A percentile compares a stretch with the other conserved stretches of the same genome.
These are phyloP conservation scores for apple (Malus domestica) DNA, from an alignment of 306 rosid genomes.

Conservation along the genomic window DNA sequence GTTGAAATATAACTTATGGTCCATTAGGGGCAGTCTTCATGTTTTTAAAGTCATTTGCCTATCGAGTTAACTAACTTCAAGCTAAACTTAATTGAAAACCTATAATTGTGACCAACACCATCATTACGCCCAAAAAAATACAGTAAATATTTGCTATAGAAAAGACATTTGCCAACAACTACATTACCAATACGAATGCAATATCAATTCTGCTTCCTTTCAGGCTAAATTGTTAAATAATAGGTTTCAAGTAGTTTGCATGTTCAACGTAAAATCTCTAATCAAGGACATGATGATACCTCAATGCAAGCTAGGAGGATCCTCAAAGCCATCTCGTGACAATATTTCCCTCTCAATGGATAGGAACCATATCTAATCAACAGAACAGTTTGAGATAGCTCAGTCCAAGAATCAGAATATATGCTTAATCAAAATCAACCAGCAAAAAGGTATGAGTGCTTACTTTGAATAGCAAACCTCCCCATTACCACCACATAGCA, in stretches of 20 bases:
- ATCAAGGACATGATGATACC: constrained; percentile 39
- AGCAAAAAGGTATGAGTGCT: constrained; percentile 26
- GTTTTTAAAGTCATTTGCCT: background rate
- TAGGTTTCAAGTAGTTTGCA: background rate
- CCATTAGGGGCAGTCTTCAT: background rate
- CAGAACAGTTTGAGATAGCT: constrained; percentile 20
- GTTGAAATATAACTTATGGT: background rate
- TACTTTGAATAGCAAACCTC: constrained; percentile 99
- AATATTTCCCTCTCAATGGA: constrained; percentile 87
- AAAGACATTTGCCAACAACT: background rate
- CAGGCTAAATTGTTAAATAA: background rate
- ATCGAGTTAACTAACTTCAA: background rate
- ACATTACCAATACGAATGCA: background rate
- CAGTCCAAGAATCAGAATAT: constrained; percentile 9
- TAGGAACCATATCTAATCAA: constrained; percentile 83
- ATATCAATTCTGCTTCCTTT: background rate
- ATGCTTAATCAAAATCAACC: background rate
- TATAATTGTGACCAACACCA: background rate
- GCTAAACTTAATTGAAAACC: background rate
- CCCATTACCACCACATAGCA: constrained; percentile 94
- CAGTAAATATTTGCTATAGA: background rate
- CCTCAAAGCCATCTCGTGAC: constrained; percentile 99
- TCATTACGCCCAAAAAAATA: background rate
- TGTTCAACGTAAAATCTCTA: background rate
- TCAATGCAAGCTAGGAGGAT: constrained; percentile 91